These are phyloP conservation scores for Melampsora allii-populina DNA, from an alignment of 1,284 basidiomycete species.

Conservation along the genomic window DNA sequence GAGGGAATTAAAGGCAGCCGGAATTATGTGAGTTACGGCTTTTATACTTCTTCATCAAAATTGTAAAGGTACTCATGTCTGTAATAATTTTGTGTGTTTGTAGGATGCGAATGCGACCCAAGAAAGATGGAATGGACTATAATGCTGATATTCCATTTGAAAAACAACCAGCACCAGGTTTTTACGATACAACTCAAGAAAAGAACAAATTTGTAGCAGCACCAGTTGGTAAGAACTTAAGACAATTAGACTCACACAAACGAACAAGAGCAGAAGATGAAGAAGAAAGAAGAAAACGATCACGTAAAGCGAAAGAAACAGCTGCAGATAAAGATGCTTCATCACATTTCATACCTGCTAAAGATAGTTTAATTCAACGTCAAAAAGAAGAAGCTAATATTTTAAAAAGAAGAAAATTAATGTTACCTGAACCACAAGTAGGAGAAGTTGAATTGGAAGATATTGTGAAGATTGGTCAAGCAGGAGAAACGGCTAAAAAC, in stretches of 20 bases:
- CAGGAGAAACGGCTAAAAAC: constrained; percentile 79
- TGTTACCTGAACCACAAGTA: constrained; percentile 85
- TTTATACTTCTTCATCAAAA: not conserved
- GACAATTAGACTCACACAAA: constrained; percentile 77
- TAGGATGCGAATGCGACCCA: constrained; percentile 68
- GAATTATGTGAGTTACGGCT: constrained; percentile 71
- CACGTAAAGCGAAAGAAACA: constrained; percentile 66
- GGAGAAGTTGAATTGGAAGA: constrained; percentile 95
- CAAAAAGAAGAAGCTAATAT: constrained; percentile 96
- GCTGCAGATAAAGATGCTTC: constrained; percentile 56
- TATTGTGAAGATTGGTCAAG: constrained; percentile 96
- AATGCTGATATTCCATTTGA: constrained; percentile 99
- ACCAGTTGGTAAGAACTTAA: constrained; percentile 85
- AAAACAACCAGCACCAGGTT: constrained; percentile 89
- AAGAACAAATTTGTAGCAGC: constrained; percentile 80
- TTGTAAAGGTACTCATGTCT: constrained; percentile 8
- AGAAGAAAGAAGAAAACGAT: constrained; percentile 76
- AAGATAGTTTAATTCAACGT: constrained; percentile 95
- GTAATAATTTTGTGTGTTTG: not conserved
- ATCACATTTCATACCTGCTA: constrained; percentile 84
- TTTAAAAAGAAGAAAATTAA: constrained; percentile 77
- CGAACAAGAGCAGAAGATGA: constrained; percentile 87
- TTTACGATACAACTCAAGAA: constrained; percentile 96
- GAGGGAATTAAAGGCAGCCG: constrained; percentile 93
- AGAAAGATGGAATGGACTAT: constrained; percentile 98